Base-by-base conservation (phyloP, 2,329 filamentous ascomycete genomes). In the Mycogone perniciosa region DNA sequence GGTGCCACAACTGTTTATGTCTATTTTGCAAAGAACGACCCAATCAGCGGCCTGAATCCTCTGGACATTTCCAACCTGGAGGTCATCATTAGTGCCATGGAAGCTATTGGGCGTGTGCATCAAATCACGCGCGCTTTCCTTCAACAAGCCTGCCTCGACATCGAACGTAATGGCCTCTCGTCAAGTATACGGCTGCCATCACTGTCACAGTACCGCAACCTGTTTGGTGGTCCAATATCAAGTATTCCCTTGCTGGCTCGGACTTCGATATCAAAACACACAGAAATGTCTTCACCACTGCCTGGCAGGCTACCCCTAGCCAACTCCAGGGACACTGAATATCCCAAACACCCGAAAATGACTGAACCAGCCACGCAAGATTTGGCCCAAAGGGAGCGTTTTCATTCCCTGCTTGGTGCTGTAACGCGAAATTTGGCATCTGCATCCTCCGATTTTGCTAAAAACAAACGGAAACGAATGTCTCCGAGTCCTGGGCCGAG, bases 1-100 rank as follows among this genome's bases (percentile, higher is more conserved):
- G 87, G 90, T 35, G 87, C 91, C 11, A 84, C 85, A 4, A 84
- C 89, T 0, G 89, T 95, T 0, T 95, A 91, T 56, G 79, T 93
- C 1, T 85, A 93, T 58, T 83, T 89, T 56, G 77, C 89, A 31
- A 88, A 86, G 60, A 82, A 82, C 20, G 73, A 81, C 43, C 81
- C 83, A 1, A 72, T 79, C 7, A 79, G 84, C 57, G 76, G 71
- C 58, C 80, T 77, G 58, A 81, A 76, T 60, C 73, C 72, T 13
- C 59, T 63, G 4, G 62, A 73, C 40, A 57, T 65, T 7, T 67
- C 69, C 7, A 78, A 77, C 44, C 74, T 96, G 5, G 84, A 92
- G 60, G 89, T 92, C 57, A 73, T 96, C 37, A 70, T 96, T 4
- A 76, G 80, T 13, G 86, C 87, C 4, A 90, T 96, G 81, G 83